These are phyloP conservation scores for Helotiales sp. DNA, from an alignment of 2,329 filamentous ascomycete genomes.

Conservation along the genomic window DNA sequence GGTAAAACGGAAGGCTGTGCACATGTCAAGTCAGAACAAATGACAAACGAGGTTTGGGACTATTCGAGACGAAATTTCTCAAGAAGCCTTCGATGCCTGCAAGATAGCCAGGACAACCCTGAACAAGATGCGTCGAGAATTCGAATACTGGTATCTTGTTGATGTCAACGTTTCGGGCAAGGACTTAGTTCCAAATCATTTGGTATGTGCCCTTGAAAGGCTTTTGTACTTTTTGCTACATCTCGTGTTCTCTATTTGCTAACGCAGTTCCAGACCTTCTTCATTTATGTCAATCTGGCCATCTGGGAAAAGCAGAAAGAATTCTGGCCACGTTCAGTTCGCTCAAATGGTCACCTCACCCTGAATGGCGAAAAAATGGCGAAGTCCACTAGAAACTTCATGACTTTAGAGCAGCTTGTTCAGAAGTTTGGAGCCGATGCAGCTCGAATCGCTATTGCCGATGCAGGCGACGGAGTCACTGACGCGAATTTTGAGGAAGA, in stretches of 20 bases:
- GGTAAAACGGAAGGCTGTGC: constrained; percentile 69
- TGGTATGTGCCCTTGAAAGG: no score
- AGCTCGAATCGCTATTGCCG: constrained; percentile 84
- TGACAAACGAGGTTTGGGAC: constrained; percentile 96
- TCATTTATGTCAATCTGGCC: constrained; percentile 89
- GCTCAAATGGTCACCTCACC: constrained; percentile 89
- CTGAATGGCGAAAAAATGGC: constrained; percentile 99
- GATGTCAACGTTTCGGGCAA: constrained; percentile 89
- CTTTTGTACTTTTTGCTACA: no score
- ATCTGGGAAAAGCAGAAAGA: constrained; percentile 83
- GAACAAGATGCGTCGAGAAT: constrained; percentile 82
- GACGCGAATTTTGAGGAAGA: constrained; percentile 98
- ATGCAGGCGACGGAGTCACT: constrained; percentile 90
- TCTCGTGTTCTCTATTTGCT: no score
- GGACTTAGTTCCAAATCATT: constrained; percentile 88
- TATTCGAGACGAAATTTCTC: constrained; percentile 73
- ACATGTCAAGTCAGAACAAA: constrained; percentile 76
- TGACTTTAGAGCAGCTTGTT: constrained; percentile 83
- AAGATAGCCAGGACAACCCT: constrained; percentile 74
- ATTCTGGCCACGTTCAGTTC: constrained; percentile 85
- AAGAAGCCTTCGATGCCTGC: constrained; percentile 63
- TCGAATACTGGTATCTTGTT: constrained; percentile 96
- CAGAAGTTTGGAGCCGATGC: constrained; percentile 95
- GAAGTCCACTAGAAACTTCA: constrained; percentile 96
- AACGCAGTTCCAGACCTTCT: no score